Evolutionary conservation across 805 yeast genomes (phyloP), one percentile per base, ranked within the genome.

Genomic region (Candida pseudofarinosa): DNA sequence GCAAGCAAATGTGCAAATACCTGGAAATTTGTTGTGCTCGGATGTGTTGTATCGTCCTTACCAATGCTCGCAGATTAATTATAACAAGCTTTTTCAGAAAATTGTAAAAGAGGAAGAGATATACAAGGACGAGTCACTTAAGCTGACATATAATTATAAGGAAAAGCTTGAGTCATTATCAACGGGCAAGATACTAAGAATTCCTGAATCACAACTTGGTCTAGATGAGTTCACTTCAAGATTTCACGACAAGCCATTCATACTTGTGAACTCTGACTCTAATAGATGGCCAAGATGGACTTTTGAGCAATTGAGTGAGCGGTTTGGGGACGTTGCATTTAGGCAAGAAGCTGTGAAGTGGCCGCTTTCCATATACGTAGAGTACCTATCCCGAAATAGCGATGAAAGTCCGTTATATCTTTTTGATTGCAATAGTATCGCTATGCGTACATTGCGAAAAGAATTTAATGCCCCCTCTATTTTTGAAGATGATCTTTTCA

Each of bases 371-470:
- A 65, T 78, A 16, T 89, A 87, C 55, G 57, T 74, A 1, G 71
- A 80, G 40, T 89, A 89, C 56, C 74, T 83, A 52, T 53, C 63
- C 3, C 44, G 64, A 10, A 90, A 88, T 59, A 51, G 54, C 17
- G 97, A 89, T 61, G 97, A 89, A 58, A 80, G 84, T 17, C 97
- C 97, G 4, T 67, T 89, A 17, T 89, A 89, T 58, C 64, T 89
- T 19, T 89, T 89, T 63, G 97, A 89, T 59, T 86, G 96, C 59
- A 76, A 76, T 46, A 80, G 87, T 31, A 59, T 56, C n/a, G 88
- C 95, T 2, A 81, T 83, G 79, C 62, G 64, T 42, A 69, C 72
- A 33, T 62, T 87, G 39, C 65, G 71, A 8, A 49, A 64, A n/a
- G 81, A 80, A 51, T 85, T 81, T 52, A 45, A 48, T 2, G 65